Percentiles rank a stretch among this genome's conserved stretches.
These are phyloP conservation scores for Pseudogymnoascus sp. DNA, from an alignment of 2,329 filamentous ascomycete genomes.

Conservation along the genomic window DNA sequence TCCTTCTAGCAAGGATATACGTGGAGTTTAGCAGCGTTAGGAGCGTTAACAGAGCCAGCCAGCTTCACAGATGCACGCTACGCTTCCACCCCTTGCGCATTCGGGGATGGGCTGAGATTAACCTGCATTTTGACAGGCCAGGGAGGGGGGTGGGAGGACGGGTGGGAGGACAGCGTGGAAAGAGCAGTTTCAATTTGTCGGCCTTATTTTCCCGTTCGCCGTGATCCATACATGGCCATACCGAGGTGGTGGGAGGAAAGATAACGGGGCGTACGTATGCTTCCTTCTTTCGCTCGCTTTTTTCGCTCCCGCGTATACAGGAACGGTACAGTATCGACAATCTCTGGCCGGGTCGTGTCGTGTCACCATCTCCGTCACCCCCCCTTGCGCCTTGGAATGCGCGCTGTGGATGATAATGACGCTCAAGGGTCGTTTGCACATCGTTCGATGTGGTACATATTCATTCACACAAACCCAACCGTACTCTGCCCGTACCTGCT, in stretches of 20 bases:
- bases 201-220: not conserved
- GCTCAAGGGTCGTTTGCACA: not conserved
- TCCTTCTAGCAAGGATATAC: not conserved
- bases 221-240: not conserved
- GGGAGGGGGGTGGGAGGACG: not conserved
- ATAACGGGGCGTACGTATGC: not conserved
- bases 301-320: not conserved
- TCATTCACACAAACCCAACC: not conserved
- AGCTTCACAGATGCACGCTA: not conserved
- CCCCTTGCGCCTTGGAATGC: not conserved
- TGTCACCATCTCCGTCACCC: not conserved
- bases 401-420: not conserved
- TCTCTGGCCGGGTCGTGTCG: not conserved
- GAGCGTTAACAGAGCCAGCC: not conserved
- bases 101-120: constrained; percentile 5
- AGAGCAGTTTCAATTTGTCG: not conserved
- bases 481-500: not conserved
- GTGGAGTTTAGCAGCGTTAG: not conserved
- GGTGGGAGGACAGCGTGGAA: too few relatives aligned
- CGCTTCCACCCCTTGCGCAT: not conserved
- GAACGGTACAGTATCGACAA: not conserved
- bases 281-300: not conserved
- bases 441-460: not conserved
- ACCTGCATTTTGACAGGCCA: constrained; percentile 6
- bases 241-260: not conserved